Conservation (phyloP, 352 stramenopile species). For the Pythium apleroticum region DNA sequence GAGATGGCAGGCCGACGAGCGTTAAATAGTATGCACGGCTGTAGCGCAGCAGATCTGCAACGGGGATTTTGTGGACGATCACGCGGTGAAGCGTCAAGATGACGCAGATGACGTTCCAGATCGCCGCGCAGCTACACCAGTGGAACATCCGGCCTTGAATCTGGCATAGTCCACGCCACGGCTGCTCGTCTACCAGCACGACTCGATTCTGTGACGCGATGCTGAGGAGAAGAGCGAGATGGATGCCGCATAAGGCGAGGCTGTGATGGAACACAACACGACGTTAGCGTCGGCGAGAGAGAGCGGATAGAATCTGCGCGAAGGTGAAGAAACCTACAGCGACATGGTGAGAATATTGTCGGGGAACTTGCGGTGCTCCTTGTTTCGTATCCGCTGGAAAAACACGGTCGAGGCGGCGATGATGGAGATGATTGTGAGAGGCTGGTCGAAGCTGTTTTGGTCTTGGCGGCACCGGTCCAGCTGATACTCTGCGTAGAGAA, state of each 20-base stretch:
- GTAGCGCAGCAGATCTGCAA: constrained; percentile 22
- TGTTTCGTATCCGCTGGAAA: constrained; percentile 29
- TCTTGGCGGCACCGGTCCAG: constrained; percentile 28
- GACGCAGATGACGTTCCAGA: constrained; percentile 34
- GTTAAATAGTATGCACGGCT: constrained; percentile 27
- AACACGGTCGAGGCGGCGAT: constrained; percentile 27
- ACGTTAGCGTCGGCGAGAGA: neutral
- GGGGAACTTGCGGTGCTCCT: constrained; percentile 35
- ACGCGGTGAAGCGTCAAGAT: constrained; percentile 25
- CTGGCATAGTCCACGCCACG: constrained; percentile 31
- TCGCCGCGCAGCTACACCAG: constrained; percentile 34
- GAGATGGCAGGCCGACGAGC: constrained; percentile 23
- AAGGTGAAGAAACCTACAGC: constrained; percentile 23
- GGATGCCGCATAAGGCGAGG: constrained; percentile 29
- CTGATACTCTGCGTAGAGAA: constrained; percentile 32
- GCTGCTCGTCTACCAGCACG: constrained; percentile 19
- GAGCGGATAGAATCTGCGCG: neutral
- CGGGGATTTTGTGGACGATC: constrained; percentile 32
- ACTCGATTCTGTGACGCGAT: constrained; percentile 32
- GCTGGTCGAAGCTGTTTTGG: constrained; percentile 33
- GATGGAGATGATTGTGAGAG: constrained; percentile 32
- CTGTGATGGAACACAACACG: constrained; percentile 5
- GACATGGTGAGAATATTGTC: constrained; percentile 34
- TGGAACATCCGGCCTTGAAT: constrained; percentile 33
- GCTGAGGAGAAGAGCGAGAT: constrained; percentile 35